These are phyloP conservation scores for Solanum okadae DNA, from an alignment of 257 asterid species.

Conservation along the genomic window DNA sequence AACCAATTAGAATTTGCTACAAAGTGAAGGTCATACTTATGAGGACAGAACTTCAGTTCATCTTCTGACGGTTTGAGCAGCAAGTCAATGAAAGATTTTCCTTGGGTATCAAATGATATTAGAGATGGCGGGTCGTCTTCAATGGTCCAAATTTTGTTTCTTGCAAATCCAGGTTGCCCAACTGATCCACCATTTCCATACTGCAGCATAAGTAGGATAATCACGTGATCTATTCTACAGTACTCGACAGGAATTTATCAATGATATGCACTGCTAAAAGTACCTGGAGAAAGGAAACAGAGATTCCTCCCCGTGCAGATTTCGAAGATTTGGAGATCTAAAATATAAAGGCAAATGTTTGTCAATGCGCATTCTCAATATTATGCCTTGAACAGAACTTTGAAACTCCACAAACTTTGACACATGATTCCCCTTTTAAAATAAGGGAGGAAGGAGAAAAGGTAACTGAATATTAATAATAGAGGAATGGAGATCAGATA, in stretches of 20 bases:
- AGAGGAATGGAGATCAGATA: background rate
- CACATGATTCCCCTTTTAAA: background rate
- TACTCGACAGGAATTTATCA: background rate
- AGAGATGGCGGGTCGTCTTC: slow-evolving; percentile 77
- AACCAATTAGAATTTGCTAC: background rate
- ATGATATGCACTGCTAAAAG: background rate
- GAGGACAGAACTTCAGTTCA: slow-evolving; percentile 82
- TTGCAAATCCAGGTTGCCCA: slow-evolving; percentile 81
- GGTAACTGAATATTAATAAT: background rate
- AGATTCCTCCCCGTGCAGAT: slow-evolving; percentile 87
- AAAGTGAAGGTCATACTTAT: slow-evolving; percentile 32
- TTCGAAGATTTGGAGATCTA: slow-evolving; percentile 80
- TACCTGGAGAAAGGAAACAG: slow-evolving; percentile 90
- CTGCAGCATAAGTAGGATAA: slow-evolving; percentile 26
- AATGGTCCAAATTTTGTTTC: slow-evolving; percentile 70
- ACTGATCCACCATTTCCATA: slow-evolving; percentile 56
- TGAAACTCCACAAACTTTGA: background rate
- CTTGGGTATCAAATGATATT: slow-evolving; percentile 37
- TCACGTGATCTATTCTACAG: background rate
- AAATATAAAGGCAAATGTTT: background rate
- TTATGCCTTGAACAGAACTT: background rate
- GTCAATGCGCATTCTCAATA: background rate
- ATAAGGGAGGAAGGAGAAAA: background rate
- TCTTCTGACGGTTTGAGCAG: slow-evolving; percentile 82
- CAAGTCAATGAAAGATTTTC: slow-evolving; percentile 70